Conservation (phyloP, 257 asterid genomes). For the Anisodus acutangulus region DNA sequence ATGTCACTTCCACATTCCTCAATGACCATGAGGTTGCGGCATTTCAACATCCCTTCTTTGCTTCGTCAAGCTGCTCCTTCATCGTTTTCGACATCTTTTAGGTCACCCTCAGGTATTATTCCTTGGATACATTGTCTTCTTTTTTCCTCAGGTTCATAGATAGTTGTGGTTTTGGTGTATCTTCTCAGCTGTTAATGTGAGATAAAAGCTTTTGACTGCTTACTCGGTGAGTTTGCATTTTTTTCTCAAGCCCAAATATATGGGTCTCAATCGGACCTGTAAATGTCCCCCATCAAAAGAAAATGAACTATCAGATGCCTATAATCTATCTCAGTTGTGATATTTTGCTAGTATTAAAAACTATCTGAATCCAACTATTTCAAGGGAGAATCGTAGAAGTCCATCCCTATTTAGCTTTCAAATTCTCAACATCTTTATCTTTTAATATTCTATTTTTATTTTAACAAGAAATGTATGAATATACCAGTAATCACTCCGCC, state of each 20-base stretch:
- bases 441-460: background rate
- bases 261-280: background rate
- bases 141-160: background rate
- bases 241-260: background rate
- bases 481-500: background rate
- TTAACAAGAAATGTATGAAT: background rate
- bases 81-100: constrained; percentile 5
- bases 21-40: background rate
- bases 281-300: background rate
- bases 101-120: background rate
- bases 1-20: background rate
- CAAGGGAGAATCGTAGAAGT: background rate
- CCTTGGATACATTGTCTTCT: background rate
- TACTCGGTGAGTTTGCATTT: background rate
- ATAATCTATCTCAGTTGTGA: background rate
- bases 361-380: background rate
- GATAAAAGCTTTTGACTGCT: background rate
- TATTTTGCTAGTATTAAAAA: background rate
- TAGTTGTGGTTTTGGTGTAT: background rate
- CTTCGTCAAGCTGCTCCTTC: constrained; percentile 5
- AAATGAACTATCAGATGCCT: background rate
- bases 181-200: background rate
- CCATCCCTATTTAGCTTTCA: background rate
- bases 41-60: background rate
- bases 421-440: background rate